phyloP scores from a whole-genome alignment of 2,329 filamentous ascomycete species.

The Fusarium sambucinum region DNA sequence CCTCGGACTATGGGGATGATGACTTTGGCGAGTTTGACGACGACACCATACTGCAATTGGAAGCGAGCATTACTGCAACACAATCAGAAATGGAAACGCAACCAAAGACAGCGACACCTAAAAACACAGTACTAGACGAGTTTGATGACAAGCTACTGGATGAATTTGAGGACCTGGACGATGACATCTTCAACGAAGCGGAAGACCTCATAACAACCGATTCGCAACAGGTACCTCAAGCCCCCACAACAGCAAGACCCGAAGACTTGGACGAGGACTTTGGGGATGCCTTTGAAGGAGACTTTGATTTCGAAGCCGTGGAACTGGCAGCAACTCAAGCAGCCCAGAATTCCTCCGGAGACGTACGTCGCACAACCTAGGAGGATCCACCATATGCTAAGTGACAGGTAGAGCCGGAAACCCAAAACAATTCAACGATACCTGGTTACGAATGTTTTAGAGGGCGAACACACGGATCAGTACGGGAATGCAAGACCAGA shows the following conservation, averaged over 20 bases:
- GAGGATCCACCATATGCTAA: slow-evolving; percentile 67
- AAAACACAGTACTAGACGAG: slow-evolving; percentile 57
- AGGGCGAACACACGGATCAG: slow-evolving; percentile 74
- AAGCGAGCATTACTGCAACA: slow-evolving; percentile 56
- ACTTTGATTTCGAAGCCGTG: slow-evolving; percentile 81
- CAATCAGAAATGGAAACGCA: slow-evolving; percentile 41
- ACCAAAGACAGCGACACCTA: background rate
- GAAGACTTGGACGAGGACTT: slow-evolving; percentile 51
- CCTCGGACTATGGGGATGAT: slow-evolving; percentile 67
- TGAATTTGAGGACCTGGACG: slow-evolving; percentile 76
- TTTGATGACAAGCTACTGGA: slow-evolving; percentile 68
- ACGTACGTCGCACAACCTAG: slow-evolving; percentile 54
- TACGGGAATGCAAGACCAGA: slow-evolving; percentile 72
- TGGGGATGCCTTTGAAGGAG: slow-evolving; percentile 70
- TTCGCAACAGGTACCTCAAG: slow-evolving; percentile 36
- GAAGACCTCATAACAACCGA: slow-evolving; percentile 50
- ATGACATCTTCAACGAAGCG: slow-evolving; percentile 67
- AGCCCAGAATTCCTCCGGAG: slow-evolving; percentile 52
- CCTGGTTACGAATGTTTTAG: slow-evolving; percentile 79
- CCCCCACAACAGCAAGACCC: slow-evolving; percentile 1
- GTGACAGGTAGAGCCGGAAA: slow-evolving; percentile 73
- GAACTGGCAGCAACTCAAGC: slow-evolving; percentile 81
- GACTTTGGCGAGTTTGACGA: slow-evolving; percentile 73
- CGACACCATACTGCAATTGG: slow-evolving; percentile 67
- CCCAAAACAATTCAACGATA: slow-evolving; percentile 87